A percentile compares a stretch with the other conserved stretches of the same genome.
phyloP scores from a whole-genome alignment of 306 rosid species.

The Vigna trinervia region DNA sequence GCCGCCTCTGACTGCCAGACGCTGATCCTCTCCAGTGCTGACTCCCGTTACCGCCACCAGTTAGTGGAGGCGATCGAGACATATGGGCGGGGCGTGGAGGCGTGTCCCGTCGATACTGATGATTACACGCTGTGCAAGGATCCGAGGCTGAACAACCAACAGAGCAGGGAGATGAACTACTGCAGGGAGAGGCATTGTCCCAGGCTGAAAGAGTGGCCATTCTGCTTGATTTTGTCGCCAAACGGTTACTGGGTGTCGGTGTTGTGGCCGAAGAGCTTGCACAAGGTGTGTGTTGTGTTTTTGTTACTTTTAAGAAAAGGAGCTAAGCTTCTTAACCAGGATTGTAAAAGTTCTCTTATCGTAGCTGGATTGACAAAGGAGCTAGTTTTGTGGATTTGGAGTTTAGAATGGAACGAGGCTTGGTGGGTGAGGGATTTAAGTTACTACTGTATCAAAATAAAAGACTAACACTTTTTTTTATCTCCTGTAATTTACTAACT shows the following conservation, averaged over 20 bases:
- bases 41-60: slow-evolving; percentile 72
- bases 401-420: neutral
- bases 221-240: slow-evolving; percentile 86
- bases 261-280: slow-evolving; percentile 92
- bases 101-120: slow-evolving; percentile 62
- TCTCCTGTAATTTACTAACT: too few relatives aligned
- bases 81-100: slow-evolving; percentile 61
- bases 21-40: slow-evolving; percentile 65
- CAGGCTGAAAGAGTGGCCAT: slow-evolving; percentile 67
- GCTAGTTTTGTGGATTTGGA: too few relatives aligned
- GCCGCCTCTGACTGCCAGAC: slow-evolving; percentile 89
- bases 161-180: slow-evolving; percentile 87
- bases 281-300: slow-evolving; percentile 61
- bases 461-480: too few relatives aligned
- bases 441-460: too few relatives aligned
- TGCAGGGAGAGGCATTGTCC: slow-evolving; percentile 94
- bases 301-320: neutral
- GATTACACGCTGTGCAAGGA: slow-evolving; percentile 98
- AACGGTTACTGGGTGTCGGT: slow-evolving; percentile 80
- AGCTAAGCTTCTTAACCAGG: neutral
- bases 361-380: too few relatives aligned
- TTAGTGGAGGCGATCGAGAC: slow-evolving; percentile 63
- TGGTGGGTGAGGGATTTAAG: neutral
- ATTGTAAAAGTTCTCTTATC: neutral
- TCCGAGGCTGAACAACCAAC: slow-evolving; percentile 81